phyloP scores from a whole-genome alignment of 2,329 filamentous ascomycete species.

The Ilyonectria robusta region DNA sequence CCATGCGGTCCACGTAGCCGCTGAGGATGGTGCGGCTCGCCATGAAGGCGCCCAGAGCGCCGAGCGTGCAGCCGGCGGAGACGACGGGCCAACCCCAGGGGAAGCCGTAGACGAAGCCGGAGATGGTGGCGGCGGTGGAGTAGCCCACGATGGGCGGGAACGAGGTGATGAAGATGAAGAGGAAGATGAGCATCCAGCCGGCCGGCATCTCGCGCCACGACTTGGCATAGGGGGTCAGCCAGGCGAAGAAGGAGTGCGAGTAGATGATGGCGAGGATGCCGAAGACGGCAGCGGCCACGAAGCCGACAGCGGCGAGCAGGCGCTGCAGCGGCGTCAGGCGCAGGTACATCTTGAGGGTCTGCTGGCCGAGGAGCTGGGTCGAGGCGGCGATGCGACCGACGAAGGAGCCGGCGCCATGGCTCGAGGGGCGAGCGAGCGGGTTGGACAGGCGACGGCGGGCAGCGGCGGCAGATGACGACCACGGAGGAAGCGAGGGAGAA shows the following conservation, averaged over 20 bases:
- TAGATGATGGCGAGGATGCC: slow-evolving; percentile 81
- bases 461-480: slow-evolving; percentile 34
- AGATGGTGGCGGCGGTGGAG: slow-evolving; percentile 75
- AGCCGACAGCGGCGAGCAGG: slow-evolving; percentile 67
- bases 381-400: slow-evolving; percentile 52
- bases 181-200: slow-evolving; percentile 84
- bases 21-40: slow-evolving; percentile 85
- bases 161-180: slow-evolving; percentile 80
- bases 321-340: slow-evolving; percentile 74
- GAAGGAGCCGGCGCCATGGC: slow-evolving; percentile 46
- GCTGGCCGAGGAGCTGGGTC: slow-evolving; percentile 60
- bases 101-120: slow-evolving; percentile 70
- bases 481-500: slow-evolving; percentile 50
- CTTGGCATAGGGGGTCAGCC: slow-evolving; percentile 79
- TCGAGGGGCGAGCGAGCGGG: slow-evolving; percentile 53
- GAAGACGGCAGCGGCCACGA: slow-evolving; percentile 66
- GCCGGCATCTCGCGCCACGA: slow-evolving; percentile 81
- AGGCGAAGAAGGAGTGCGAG: slow-evolving; percentile 84
- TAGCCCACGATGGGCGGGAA: slow-evolving; percentile 94
- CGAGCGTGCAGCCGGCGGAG: slow-evolving; percentile 82
- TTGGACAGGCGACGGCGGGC: slow-evolving; percentile 58
- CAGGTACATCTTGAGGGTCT: slow-evolving; percentile 65
- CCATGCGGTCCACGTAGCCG: slow-evolving; percentile 82
- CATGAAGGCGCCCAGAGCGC: slow-evolving; percentile 84
- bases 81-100: slow-evolving; percentile 84